Base-by-base conservation (phyloP, 768 basidiomycete species). In the Kwoniella newhampshirensis region DNA sequence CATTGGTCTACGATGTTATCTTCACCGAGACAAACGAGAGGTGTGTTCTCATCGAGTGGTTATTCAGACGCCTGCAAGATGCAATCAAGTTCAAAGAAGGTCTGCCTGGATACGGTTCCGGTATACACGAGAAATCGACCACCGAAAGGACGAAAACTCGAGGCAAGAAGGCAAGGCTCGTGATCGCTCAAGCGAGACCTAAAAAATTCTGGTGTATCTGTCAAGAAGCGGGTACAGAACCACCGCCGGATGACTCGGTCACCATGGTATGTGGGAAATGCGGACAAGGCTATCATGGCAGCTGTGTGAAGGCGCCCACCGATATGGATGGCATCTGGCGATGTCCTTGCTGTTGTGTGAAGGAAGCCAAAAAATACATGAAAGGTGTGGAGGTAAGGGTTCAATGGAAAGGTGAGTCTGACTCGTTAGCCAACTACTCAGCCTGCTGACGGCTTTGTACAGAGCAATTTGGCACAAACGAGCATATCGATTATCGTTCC, bases 311-410 rank as follows among this genome's bases (percentile, higher is more conserved):
- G 45, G 66, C 67, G 0, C 67, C 67, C 15, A 18, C 32, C 2
- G 60, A 66, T 13, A 40, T 53, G 17, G 42, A 57, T 17, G 41
- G 49, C 20, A 56, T 51, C 1, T 71, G 74, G 71, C 47, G 63
- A n/a, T 75, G 74, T 56, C 74, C 74, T 15, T 71, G 67, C 30
- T 75, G 74, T 50, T 40, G 59, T 3, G 64, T 73, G 26, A 71
- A 71, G 25, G 66, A 68, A 41, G 74, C 59, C 3, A 63, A 69
- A 54, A 26, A 50, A 25, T 73, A 73, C 48, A 43, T 40, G 25
- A 67, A 67, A 37, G 57, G 54, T 20, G 57, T 62, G 11, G 63
- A 64, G 15, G 35, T 68, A 4, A 48, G 67, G 23, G 60, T 71
- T 2, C 70, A 71, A 37, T 54, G 62, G 45, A 37, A 41, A 28